Conservation (phyloP, 495 filamentous ascomycete species). For the Penicillium robsamsonii region DNA sequence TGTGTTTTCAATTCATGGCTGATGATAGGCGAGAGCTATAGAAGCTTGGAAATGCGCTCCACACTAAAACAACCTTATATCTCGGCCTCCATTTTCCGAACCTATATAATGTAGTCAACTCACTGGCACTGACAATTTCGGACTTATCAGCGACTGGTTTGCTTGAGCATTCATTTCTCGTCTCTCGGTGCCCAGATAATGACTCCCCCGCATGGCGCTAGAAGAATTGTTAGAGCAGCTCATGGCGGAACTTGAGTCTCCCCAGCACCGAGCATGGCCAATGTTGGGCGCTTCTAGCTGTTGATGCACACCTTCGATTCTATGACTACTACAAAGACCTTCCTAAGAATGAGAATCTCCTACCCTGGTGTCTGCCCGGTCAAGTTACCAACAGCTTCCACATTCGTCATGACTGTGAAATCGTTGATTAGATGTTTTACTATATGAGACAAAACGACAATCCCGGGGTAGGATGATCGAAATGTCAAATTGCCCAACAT, state of each 20-base stretch:
- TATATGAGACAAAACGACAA: slow-evolving; percentile 1
- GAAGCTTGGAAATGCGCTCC: too few relatives aligned
- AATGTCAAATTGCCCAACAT: too few relatives aligned
- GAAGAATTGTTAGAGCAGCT: background rate
- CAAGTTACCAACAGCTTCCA: background rate
- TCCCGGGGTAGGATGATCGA: background rate
- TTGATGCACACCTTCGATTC: background rate
- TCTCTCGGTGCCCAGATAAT: too few relatives aligned
- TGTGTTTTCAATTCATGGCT: too few relatives aligned
- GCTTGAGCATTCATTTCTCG: too few relatives aligned
- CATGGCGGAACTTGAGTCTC: background rate
- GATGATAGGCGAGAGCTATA: too few relatives aligned
- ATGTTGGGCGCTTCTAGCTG: background rate
- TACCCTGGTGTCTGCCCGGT: background rate
- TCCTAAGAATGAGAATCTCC: background rate
- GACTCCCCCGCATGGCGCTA: too few relatives aligned
- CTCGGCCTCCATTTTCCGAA: too few relatives aligned
- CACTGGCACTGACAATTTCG: too few relatives aligned
- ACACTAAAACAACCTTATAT: too few relatives aligned
- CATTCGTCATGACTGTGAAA: background rate
- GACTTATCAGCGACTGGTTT: too few relatives aligned
- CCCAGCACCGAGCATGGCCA: background rate
- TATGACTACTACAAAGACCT: background rate
- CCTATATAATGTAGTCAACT: too few relatives aligned
- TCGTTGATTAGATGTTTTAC: background rate